Base-by-base conservation (phyloP, 805 yeast species). In the Starmera dryadoides region DNA sequence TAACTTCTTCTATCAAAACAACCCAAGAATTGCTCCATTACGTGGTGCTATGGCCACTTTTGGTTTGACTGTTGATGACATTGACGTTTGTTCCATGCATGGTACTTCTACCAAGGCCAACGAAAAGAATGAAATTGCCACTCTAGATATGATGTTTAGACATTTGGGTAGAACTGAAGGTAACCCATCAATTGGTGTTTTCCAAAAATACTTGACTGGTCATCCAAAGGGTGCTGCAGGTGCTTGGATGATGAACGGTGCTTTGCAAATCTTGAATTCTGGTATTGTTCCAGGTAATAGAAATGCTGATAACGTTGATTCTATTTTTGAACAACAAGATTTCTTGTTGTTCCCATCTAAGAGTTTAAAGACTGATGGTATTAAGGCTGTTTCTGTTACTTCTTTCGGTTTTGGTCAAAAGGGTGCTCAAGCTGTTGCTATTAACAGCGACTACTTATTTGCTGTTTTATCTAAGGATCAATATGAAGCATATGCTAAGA, bases 191-290 rank as follows among this genome's bases (percentile, higher is more conserved):
- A 74, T 83, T 53, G 97, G 98, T 77, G 94, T 93, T 40, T 91
- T 94, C 95, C 99, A 93, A 71, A 93, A 93, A 69, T 93, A 77
- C 79, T 78, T 93, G 60, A 93, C 99, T 55, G 99, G 99, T 69
- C 99, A 93, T 74, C 98, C 98, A 56, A 93, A 93, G 85, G 99
- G 99, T 78, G 98, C 98, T 55, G 99, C 99, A 42, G 99, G 97
- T 76, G 98, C 99, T 42, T 93, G 98, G 98, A 93, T 93, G 98
- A 70, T 93, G 77, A 94, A 93, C 66, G 99, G 99, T 68, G 96
- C 87, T 42, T 70, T 93, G 52, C 99, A 93, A 73, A 81, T 89
- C 52, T 73, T 93, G 63, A 84, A 86, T 70, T 64, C 85, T 56
- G 98, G 98, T 66, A 58, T 89, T 56, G 95, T 93, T 53, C 98